Conservation (phyloP, 2,329 filamentous ascomycete species). For the Bipolaris oryzae region DNA sequence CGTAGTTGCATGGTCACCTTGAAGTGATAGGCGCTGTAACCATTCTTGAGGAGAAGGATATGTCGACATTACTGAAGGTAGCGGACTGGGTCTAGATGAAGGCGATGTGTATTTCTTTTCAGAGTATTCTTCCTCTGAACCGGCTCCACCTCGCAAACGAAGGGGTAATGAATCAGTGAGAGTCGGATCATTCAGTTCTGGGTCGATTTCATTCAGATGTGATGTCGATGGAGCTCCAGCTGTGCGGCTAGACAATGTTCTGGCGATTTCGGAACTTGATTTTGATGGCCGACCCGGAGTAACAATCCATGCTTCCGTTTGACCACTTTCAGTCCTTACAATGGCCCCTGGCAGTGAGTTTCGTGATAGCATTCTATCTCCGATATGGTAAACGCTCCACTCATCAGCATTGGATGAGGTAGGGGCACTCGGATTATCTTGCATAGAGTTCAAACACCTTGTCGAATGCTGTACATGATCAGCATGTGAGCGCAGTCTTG, state of each 20-base stretch:
- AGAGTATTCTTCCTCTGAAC: background rate
- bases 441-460: background rate
- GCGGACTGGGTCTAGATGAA: too few relatives aligned
- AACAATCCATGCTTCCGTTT: constrained; percentile 4
- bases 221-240: background rate
- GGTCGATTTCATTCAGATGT: background rate
- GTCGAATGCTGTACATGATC: background rate
- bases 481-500: background rate
- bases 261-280: background rate
- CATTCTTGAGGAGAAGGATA: background rate
- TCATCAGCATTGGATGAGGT: background rate
- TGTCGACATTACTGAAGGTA: background rate
- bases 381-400: constrained; percentile 4
- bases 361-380: constrained; percentile 2
- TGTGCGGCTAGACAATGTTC: background rate
- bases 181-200: background rate
- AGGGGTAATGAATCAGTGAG: background rate
- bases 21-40: background rate
- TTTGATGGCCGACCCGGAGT: constrained; percentile 2
- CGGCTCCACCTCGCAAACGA: constrained; percentile 6
- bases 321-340: background rate
- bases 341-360: background rate
- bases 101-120: background rate
- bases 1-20: background rate
- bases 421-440: background rate